Evolutionary conservation across 768 basidiomycete species (phyloP), one percentile per base, ranked within the genome.

Genomic region (Candolleomyces eurysporus): DNA sequence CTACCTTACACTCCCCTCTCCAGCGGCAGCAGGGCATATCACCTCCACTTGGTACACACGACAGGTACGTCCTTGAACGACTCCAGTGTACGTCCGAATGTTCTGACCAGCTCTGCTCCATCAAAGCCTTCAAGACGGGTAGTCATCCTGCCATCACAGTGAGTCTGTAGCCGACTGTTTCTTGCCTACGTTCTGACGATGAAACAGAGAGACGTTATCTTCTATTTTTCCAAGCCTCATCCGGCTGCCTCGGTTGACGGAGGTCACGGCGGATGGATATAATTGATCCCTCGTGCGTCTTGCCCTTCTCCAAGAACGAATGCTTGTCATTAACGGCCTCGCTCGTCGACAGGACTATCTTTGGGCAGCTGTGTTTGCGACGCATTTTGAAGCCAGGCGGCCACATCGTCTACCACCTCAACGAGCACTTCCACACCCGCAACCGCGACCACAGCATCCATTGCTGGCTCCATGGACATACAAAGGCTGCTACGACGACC

Each of bases 221-320:
- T 81, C 65, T 83, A 76, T 65, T 88, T 85, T 85, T 82, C 86
- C 22, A 83, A 88, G 42, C 81, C 87, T n/a, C 88, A 89, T 68
- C 80, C 84, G 0, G 68, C 67, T 16, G 76, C 79, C 1, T 74
- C 76, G 6, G 65, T 67, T 4, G 84, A 88, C 66, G 61, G 70
- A 6, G 72, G 83, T 46, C 78, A 76, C 36, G 75, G 75, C 84
- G 5, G 73, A 67, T 49, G 82, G 83, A 50, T 83, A 73, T 70
- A 74, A 84, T 65, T 82, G 79, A 79, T 75, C 80, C 5, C 66
- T 82, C 61, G 85, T 86, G 71, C 65, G 77, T 69, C 62, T 9
- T 36, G 43, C 61, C 67, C 36, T 11, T 36, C 36, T 11, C 60
- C 67, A 58, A 40, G 17, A n/a, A 21, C 16, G n/a, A 53, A 51